Evolutionary conservation across 106 monocot genomes (phyloP), one percentile per base, ranked within the genome.

Genomic region (Acanthochlamys bracteata): DNA sequence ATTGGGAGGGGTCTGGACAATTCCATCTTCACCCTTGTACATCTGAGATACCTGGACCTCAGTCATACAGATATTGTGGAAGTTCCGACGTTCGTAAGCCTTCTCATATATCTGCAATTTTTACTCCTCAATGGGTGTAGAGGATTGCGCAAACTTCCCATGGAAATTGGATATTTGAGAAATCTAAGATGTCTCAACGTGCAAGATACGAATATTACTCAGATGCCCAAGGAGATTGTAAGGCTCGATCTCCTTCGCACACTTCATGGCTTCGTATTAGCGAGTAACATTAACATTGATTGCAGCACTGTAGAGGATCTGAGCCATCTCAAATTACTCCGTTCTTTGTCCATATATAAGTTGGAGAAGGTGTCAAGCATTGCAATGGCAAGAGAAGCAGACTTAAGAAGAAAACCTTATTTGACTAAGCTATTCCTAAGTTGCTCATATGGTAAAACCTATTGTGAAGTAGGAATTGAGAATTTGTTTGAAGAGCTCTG

Each of bases 401-500:
- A 1, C 7, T 57, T 76, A 13, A n/a, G 0, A 10, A 4, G 33
- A 9, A 76, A 58, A 27, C 15, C 58, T 20, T 20, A 59, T 22
- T 56, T 76, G 11, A 43, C 4, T 1, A 2, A 40, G 21, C 22
- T 76, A 0, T 1, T 11, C 0, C 16, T 76, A 4, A 0, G 11
- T 56, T 75, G 75, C 43, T 39, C 3, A 46, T 45, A 20, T 0
- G 17, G 23, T 47, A 7, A 40, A 53, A 24, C 12, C 9, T 26
- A 16, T 0, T 26, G 59, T 11, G 49, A 42, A 0, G 64, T 43
- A 20, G 19, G 25, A 10, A 55, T 0, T 17, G 56, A 25, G 1
- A 73, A 39, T 20, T 24, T 77, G 16, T 77, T 61, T 17, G 66
- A 71, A 13, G 45, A 39, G 41, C 78, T 78, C 19, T 59, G 46